Conservation (phyloP, 768 basidiomycete species). For the Cystobasidiopsis lactophilus region DNA sequence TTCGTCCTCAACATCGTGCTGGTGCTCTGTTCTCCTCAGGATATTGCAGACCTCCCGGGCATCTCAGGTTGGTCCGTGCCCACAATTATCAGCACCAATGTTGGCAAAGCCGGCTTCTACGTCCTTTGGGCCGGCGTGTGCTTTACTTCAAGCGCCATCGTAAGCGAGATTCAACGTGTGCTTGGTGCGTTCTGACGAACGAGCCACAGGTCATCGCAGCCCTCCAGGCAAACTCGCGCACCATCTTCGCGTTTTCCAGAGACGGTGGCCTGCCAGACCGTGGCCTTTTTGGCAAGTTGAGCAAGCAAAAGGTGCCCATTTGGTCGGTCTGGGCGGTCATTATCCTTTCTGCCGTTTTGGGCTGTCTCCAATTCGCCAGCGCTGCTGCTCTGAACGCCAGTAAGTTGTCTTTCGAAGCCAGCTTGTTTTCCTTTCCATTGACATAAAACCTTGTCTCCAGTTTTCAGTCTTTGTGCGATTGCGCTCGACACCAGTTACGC, state of each 20-base stretch:
- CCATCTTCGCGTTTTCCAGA: slow-evolving; percentile 63
- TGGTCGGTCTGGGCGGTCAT: slow-evolving; percentile 19
- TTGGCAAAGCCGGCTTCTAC: slow-evolving; percentile 43
- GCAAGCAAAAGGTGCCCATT: slow-evolving; percentile 43
- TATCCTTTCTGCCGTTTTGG: slow-evolving; percentile 9
- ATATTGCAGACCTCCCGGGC: slow-evolving; percentile 38
- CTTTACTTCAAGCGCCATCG: slow-evolving; percentile 39
- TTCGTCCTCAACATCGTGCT: slow-evolving; percentile 66
- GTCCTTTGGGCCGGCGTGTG: slow-evolving; percentile 66
- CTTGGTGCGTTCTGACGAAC: slow-evolving; percentile 61
- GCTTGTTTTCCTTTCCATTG: neutral
- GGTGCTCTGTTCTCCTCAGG: slow-evolving; percentile 42
- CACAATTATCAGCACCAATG: slow-evolving; percentile 27
- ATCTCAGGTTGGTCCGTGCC: slow-evolving; percentile 44
- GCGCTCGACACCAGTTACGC: slow-evolving; percentile 15
- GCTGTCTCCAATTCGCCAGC: slow-evolving; percentile 11
- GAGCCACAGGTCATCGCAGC: slow-evolving; percentile 27
- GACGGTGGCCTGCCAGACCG: slow-evolving; percentile 54
- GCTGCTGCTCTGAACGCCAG: slow-evolving; percentile 13
- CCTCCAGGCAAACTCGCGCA: slow-evolving; percentile 59
- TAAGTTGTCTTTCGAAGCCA: neutral
- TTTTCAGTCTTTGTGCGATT: slow-evolving; percentile 16
- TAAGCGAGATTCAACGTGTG: slow-evolving; percentile 19
- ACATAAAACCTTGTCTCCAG: slow-evolving; percentile 1
- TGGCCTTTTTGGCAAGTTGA: slow-evolving; percentile 52